Conservation (phyloP, 352 stramenopile species). For the Nothophytophthora sp. region DNA sequence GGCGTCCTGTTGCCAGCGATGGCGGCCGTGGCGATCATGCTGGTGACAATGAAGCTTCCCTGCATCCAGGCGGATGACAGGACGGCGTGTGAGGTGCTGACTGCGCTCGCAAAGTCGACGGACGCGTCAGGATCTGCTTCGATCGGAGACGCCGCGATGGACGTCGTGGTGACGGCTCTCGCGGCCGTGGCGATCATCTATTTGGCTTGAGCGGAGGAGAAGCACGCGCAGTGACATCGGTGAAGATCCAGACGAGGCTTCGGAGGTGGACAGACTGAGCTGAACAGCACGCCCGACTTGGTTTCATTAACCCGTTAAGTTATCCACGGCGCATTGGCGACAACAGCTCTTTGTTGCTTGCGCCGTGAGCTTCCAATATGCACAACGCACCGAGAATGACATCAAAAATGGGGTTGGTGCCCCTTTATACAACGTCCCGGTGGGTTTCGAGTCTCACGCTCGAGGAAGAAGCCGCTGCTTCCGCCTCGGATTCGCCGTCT, state of each 20-base stretch:
- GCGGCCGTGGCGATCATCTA: background rate
- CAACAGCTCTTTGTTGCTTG: too few relatives aligned
- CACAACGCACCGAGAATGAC: constrained; percentile 4
- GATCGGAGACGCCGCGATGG: background rate
- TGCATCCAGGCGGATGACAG: background rate
- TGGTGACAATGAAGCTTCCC: background rate
- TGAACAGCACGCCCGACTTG: too few relatives aligned
- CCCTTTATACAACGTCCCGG: constrained; percentile 12
- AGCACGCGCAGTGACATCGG: too few relatives aligned
- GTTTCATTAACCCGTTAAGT: too few relatives aligned
- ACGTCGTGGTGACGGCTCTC: background rate
- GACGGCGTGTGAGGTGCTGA: background rate
- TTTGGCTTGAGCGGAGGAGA: constrained; percentile 8
- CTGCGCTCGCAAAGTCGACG: background rate
- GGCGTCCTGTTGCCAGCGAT: background rate
- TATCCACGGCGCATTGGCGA: too few relatives aligned
- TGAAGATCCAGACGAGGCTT: too few relatives aligned
- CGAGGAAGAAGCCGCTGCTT: constrained; percentile 6
- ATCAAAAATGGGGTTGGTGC: constrained; percentile 1
- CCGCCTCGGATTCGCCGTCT: constrained; percentile 3
- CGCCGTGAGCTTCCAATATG: background rate
- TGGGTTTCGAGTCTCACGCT: constrained; percentile 25
- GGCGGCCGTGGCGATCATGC: background rate
- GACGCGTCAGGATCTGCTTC: background rate
- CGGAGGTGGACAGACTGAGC: too few relatives aligned